phyloP scores from a whole-genome alignment of 1,284 basidiomycete genomes.

The Paramarasmius palmivorus region DNA sequence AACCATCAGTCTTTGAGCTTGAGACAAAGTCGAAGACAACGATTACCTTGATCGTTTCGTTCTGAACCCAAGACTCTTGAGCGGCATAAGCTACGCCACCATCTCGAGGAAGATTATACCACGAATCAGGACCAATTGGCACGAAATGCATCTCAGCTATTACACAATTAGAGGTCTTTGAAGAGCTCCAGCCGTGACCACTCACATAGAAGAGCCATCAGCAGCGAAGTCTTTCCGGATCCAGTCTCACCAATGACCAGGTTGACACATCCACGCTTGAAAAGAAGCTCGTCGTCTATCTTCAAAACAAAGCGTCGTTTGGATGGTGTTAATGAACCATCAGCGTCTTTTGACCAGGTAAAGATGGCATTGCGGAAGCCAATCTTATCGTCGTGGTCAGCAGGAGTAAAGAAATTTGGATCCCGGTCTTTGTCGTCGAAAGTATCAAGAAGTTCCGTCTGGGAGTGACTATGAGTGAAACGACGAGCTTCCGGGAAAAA shows the following conservation, averaged over 20 bases:
- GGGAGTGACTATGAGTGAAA: constrained; percentile 1
- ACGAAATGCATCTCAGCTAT: constrained; percentile 64
- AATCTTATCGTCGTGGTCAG: constrained; percentile 27
- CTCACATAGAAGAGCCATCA: constrained; percentile 56
- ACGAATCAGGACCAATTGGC: constrained; percentile 56
- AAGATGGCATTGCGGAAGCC: constrained; percentile 30
- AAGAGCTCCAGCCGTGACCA: not conserved
- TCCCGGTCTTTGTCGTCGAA: constrained; percentile 34
- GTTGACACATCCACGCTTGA: constrained; percentile 60
- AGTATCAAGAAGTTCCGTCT: constrained; percentile 56
- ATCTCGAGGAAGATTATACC: constrained; percentile 64
- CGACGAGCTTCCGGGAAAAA: not conserved
- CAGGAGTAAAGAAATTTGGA: constrained; percentile 26
- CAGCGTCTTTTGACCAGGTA: constrained; percentile 37
- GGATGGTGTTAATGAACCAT: constrained; percentile 30
- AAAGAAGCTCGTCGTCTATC: constrained; percentile 54
- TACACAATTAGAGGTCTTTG: not conserved
- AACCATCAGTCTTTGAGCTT: constrained; percentile 24
- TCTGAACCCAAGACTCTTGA: constrained; percentile 80
- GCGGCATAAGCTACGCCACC: constrained; percentile 75
- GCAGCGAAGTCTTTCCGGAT: constrained; percentile 45
- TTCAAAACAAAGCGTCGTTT: constrained; percentile 45
- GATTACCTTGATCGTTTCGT: constrained; percentile 40
- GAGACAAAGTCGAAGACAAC: constrained; percentile 43
- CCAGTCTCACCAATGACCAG: constrained; percentile 65